phyloP scores from a whole-genome alignment of 2,329 filamentous ascomycete species.

The Aureobasidium namibiae region DNA sequence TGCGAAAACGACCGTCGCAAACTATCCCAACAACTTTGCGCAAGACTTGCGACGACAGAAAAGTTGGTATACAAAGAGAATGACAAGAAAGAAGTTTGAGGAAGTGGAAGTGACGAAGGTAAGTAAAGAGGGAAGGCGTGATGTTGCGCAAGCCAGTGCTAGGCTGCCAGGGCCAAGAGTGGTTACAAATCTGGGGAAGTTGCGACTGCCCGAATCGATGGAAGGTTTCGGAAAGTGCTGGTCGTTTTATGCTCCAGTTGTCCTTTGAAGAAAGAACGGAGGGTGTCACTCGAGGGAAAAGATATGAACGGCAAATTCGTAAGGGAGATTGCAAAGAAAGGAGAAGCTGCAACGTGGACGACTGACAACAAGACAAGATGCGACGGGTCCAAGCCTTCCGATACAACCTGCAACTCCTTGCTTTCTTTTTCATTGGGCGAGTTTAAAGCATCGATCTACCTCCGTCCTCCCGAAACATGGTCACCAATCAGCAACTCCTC shows the following conservation, averaged over 20 bases:
- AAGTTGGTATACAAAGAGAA: neutral
- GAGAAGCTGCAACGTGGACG: constrained; percentile 1
- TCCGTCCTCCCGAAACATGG: neutral
- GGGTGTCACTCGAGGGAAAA: neutral
- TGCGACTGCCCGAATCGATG: neutral
- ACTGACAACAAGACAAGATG: neutral
- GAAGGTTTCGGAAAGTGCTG: constrained; percentile 3
- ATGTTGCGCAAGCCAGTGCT: constrained; percentile 2
- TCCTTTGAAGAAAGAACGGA: neutral
- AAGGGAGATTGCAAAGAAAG: neutral
- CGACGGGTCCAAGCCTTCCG: neutral
- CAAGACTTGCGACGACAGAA: neutral
- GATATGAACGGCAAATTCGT: neutral
- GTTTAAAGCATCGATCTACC: neutral
- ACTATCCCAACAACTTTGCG: neutral
- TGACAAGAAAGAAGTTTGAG: neutral
- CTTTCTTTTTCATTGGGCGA: neutral
- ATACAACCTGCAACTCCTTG: neutral
- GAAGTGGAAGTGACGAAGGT: neutral
- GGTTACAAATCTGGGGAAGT: constrained; percentile 2
- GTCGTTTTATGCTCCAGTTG: neutral
- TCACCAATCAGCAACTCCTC: neutral
- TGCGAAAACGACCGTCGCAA: neutral
- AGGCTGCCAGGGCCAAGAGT: neutral
- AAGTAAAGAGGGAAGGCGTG: constrained; percentile 8